Conservation (phyloP, 1,284 basidiomycete genomes). For the Ceratobasidium theobromae region DNA sequence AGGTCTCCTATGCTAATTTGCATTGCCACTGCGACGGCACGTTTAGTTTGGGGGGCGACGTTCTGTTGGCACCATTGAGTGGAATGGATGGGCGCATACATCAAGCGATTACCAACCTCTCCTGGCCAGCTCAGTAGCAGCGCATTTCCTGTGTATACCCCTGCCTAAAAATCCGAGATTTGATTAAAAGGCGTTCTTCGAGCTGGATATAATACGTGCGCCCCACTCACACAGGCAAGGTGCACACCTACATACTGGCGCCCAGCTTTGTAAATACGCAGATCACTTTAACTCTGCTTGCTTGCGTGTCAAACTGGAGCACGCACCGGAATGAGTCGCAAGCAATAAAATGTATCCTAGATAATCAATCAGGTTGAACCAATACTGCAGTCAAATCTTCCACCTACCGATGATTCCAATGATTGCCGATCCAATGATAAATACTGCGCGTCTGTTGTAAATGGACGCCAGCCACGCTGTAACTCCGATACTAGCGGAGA, state of each 20-base stretch:
- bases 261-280: no score
- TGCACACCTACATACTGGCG: conserved; percentile 64
- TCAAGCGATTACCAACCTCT: conserved; percentile 34
- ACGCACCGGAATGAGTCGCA: conserved; percentile 52
- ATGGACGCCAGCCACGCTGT: conserved; percentile 56
- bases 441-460: conserved; percentile 53
- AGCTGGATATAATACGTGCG: background rate
- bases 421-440: conserved; percentile 57
- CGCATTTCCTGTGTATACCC: conserved; percentile 63
- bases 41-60: conserved; percentile 68
- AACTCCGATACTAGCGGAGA: conserved; percentile 37
- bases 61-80: conserved; percentile 47
- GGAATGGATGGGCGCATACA: no score
- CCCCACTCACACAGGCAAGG: conserved; percentile 44
- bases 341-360: conserved; percentile 64
- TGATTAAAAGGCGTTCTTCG: background rate
- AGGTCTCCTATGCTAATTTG: conserved; percentile 68
- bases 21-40: conserved; percentile 64
- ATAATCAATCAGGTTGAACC: background rate
- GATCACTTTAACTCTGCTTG: conserved; percentile 5
- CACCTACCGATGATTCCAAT: conserved; percentile 58
- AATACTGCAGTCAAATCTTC: background rate
- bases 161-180: conserved; percentile 46
- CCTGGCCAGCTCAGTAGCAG: conserved; percentile 52
- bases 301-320: background rate